Evolutionary conservation across 345 rosid genomes (phyloP).

Genomic region (Turritis glabra): DNA sequence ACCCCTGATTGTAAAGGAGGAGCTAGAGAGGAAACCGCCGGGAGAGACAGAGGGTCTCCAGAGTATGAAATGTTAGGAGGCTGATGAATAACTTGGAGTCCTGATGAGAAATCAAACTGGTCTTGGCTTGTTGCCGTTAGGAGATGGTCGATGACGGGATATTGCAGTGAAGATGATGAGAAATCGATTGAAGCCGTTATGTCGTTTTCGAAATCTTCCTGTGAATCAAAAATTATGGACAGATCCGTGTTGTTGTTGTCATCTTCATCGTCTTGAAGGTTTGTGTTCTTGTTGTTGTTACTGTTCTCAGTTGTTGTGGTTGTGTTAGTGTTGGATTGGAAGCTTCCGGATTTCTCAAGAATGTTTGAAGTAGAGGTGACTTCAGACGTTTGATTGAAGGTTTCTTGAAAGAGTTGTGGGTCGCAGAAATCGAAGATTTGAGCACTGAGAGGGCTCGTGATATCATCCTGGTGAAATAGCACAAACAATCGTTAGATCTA

Average conservation of each 20-base stretch:
- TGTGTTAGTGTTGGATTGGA: slow-evolving; percentile 37
- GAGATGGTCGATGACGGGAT: slow-evolving; percentile 49
- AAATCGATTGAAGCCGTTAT: slow-evolving; percentile 84
- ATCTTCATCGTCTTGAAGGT: slow-evolving; percentile 24
- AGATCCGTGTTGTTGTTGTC: slow-evolving; percentile 42
- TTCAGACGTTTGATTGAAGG: slow-evolving; percentile 65
- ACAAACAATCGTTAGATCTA: slow-evolving; percentile 5
- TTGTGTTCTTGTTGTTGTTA: slow-evolving; percentile 31
- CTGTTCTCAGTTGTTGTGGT: slow-evolving; percentile 37
- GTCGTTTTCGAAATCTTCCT: slow-evolving; percentile 70
- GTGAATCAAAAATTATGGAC: slow-evolving; percentile 57
- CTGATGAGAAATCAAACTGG: slow-evolving; percentile 58
- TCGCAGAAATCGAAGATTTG: slow-evolving; percentile 66
- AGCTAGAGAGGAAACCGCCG: slow-evolving; percentile 15
- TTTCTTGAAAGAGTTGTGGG: slow-evolving; percentile 61
- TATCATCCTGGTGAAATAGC: slow-evolving; percentile 60
- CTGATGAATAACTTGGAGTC: slow-evolving; percentile 40
- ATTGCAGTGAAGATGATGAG: slow-evolving; percentile 58
- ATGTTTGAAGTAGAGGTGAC: slow-evolving; percentile 51
- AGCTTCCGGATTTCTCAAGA: slow-evolving; percentile 37
- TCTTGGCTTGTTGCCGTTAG: slow-evolving; percentile 45
- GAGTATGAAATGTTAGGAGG: slow-evolving; percentile 21
- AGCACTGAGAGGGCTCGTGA: slow-evolving; percentile 71
- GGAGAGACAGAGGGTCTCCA: slow-evolving; percentile 23
- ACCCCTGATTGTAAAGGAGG: slow-evolving; percentile 41